These are phyloP conservation scores for Keithomyces neogunnii DNA, from an alignment of 2,329 filamentous ascomycete genomes.

Conservation along the genomic window DNA sequence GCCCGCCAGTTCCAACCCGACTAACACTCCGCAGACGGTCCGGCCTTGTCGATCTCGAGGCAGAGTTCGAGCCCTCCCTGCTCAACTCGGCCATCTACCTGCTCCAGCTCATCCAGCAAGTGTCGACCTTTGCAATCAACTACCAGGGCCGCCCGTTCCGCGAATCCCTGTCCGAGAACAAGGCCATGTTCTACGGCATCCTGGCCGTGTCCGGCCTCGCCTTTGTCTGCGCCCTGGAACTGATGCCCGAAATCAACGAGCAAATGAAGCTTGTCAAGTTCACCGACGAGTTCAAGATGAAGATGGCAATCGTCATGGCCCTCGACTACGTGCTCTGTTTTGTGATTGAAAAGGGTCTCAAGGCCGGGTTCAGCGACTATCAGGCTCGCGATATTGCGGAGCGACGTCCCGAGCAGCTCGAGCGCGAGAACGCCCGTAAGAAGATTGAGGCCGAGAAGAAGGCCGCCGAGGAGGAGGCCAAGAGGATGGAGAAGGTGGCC, in stretches of 20 bases:
- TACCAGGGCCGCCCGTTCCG: constrained; percentile 98
- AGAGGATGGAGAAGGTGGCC: constrained; percentile 44
- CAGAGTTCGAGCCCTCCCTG: constrained; percentile 86
- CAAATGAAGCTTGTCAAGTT: constrained; percentile 91
- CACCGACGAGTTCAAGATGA: constrained; percentile 76
- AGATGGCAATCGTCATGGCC: constrained; percentile 77
- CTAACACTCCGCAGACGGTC: constrained; percentile 29
- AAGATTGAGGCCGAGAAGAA: constrained; percentile 43
- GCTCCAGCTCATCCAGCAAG: constrained; percentile 95
- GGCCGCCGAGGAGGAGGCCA: constrained; percentile 42
- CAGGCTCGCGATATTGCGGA: constrained; percentile 88
- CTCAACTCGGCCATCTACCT: constrained; percentile 97
- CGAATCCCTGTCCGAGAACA: constrained; percentile 90
- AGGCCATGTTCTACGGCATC: constrained; percentile 96
- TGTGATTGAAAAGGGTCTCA: constrained; percentile 78
- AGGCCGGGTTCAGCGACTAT: constrained; percentile 82
- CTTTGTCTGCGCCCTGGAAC: constrained; percentile 90
- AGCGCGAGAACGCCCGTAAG: constrained; percentile 64
- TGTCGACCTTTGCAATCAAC: constrained; percentile 98
- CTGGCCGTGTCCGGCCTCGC: constrained; percentile 82
- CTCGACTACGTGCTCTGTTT: constrained; percentile 83
- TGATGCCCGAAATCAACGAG: constrained; percentile 90
- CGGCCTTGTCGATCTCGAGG: constrained; percentile 74
- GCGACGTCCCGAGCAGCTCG: constrained; percentile 76
- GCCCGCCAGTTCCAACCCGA: constrained; percentile 10